Conservation (phyloP, 1,139 yeast species). For the Meyerozyma athensensis region DNA sequence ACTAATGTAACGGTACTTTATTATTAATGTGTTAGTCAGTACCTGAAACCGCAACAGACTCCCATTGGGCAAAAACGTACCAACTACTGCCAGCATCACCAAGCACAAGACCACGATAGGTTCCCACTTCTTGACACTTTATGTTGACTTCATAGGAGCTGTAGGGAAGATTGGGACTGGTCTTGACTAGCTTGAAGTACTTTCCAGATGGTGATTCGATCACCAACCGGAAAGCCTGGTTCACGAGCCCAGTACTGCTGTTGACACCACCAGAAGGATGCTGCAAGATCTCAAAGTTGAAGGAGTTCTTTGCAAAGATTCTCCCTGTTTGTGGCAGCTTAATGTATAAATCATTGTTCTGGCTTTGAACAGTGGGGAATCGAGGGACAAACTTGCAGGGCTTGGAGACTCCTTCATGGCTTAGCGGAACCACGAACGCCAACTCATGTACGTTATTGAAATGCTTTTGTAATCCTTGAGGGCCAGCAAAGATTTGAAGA, state of each 20-base stretch:
- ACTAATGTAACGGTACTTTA: background rate
- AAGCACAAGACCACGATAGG: slow-evolving; percentile 78
- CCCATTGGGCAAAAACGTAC: slow-evolving; percentile 94
- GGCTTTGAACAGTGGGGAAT: slow-evolving; percentile 66
- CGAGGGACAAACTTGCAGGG: slow-evolving; percentile 61
- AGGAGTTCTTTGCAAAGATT: slow-evolving; percentile 52
- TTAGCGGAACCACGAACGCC: slow-evolving; percentile 71
- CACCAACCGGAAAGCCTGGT: slow-evolving; percentile 52
- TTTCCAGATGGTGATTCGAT: slow-evolving; percentile 84
- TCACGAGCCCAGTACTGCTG: slow-evolving; percentile 31
- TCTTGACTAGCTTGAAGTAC: slow-evolving; percentile 53
- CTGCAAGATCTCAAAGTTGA: slow-evolving; percentile 60
- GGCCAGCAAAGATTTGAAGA: slow-evolving; percentile 70
- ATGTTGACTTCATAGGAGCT: slow-evolving; percentile 58
- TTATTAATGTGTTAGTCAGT: background rate
- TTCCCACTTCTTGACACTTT: slow-evolving; percentile 66
- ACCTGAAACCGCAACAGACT: slow-evolving; percentile 34
- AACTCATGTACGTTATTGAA: slow-evolving; percentile 62
- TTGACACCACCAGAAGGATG: slow-evolving; percentile 57
- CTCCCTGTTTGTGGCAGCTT: slow-evolving; percentile 76
- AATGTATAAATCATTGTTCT: slow-evolving; percentile 71
- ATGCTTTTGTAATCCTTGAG: slow-evolving; percentile 57
- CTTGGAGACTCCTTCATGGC: slow-evolving; percentile 64
- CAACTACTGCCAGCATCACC: slow-evolving; percentile 79
- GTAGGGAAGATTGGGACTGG: slow-evolving; percentile 39